Base-by-base conservation (phyloP, 352 stramenopile genomes). In the Elongisporangium senticosum region DNA sequence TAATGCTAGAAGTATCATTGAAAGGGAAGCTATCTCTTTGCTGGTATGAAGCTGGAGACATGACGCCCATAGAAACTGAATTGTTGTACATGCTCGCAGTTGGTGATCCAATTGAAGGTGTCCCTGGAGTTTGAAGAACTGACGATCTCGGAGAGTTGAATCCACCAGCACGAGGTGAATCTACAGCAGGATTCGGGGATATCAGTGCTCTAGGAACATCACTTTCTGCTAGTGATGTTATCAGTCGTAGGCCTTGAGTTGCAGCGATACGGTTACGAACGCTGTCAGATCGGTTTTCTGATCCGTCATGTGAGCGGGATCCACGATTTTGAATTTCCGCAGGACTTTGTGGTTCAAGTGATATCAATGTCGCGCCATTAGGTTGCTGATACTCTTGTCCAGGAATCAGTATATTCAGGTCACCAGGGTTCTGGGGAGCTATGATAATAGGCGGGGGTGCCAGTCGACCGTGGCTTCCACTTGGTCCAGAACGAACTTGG, bases 281-380 rank as follows among this genome's bases (percentile, higher is more conserved):
- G 51, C 64, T 60, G 43, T 78, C 56, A 58, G 59, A 15, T 2
- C 60, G 58, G 50, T 50, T 59, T 1, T 75, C 65, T 2, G 49
- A 61, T 7, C 65, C 26, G 15, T 65, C 54, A 33, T 61, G 73
- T 26, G 77, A 70, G 28, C 71, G 65, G 22, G 51, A 66, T 14
- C 83, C 86, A 14, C 86, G 80, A 57, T 95, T 95, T 37, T 95
- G 86, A 20, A 94, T 68, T 57, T 95, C 84, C 3, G 86, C 83
- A 17, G 86, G 86, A 23, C 82, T 94, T 17, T 83, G 74, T 0
- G 86, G 82, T 26, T 87, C 71, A 15, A 67, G n/a, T 37, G 64
- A 43, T 23, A 69, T 54, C 14, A 70, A 64, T 17, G 62, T 72
- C 51, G 63, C 53, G 33, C 62, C 66, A 21, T 78, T 61, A 13